Evolutionary conservation across 1,139 yeast genomes (phyloP).

Genomic region (Sugiyamaella sp.): DNA sequence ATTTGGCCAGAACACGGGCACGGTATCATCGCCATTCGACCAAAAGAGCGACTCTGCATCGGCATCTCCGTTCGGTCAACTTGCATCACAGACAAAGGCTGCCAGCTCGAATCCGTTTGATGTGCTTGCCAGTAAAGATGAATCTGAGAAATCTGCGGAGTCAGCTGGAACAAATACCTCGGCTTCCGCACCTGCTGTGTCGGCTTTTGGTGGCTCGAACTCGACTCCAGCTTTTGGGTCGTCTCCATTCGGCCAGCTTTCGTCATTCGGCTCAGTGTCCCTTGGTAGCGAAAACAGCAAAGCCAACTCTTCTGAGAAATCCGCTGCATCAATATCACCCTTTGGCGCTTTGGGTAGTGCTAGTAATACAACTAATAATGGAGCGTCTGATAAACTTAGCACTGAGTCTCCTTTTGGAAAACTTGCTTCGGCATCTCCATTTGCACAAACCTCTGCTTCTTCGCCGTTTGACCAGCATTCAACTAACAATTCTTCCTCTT

Average conservation of each 20-base stretch:
- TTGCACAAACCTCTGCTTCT: conserved; percentile 30
- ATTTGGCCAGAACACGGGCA: neutral
- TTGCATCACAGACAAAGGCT: neutral
- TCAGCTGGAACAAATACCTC: neutral
- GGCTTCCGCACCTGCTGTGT: neutral
- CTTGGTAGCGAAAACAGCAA: too few relatives aligned
- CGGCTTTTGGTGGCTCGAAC: neutral
- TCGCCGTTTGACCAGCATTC: conserved; percentile 8
- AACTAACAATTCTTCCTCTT: neutral
- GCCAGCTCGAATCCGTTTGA: conserved; percentile 22
- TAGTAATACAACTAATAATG: conserved; percentile 24
- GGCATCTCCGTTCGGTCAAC: conserved; percentile 8
- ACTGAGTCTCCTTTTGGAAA: conserved; percentile 25
- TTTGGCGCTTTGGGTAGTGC: too few relatives aligned
- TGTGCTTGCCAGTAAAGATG: conserved; percentile 3
- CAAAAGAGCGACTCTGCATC: neutral
- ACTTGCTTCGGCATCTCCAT: conserved; percentile 24
- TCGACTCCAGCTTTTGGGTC: conserved; percentile 35
- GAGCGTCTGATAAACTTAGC: conserved; percentile 23
- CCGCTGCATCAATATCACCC: neutral
- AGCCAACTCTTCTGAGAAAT: too few relatives aligned
- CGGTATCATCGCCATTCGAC: too few relatives aligned
- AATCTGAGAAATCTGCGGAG: neutral
- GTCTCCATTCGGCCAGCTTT: conserved; percentile 27
- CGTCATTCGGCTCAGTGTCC: conserved; percentile 13